Percentiles rank a stretch among this genome's conserved stretches.
Conservation (phyloP, 495 filamentous ascomycete genomes). For the Talaromyces thailandensis region DNA sequence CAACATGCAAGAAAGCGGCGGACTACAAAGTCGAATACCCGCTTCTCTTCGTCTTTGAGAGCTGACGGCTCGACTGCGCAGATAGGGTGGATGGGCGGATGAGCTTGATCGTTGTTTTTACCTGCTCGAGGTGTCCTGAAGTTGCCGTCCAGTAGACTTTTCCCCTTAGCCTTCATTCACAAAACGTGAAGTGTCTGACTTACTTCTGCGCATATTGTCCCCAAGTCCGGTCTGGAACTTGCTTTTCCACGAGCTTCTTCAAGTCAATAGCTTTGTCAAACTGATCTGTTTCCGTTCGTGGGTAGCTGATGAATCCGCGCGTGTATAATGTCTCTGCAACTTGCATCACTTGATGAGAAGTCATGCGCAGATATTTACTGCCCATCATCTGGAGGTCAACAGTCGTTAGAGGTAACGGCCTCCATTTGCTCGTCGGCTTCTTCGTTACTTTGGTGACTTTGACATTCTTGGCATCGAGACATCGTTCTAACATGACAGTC, state of each 20-base stretch:
- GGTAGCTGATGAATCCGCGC: conserved; percentile 94
- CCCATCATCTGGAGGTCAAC: conserved; percentile 99
- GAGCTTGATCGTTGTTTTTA: conserved; percentile 86
- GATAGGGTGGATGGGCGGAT: conserved; percentile 94
- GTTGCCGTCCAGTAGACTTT: conserved; percentile 60
- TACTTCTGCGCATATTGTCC: conserved; percentile 69
- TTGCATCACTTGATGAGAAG: conserved; percentile 81
- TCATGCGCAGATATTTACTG: conserved; percentile 73
- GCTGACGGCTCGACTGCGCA: conserved; percentile 58
- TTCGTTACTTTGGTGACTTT: conserved; percentile 74
- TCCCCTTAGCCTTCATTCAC: not conserved
- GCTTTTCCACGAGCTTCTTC: conserved; percentile 70
- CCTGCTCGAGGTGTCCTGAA: conserved; percentile 79
- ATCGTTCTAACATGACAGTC: conserved; percentile 75
- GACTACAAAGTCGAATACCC: conserved; percentile 89
- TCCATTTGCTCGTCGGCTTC: conserved; percentile 91
- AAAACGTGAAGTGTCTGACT: not conserved
- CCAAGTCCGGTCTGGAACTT: conserved; percentile 67
- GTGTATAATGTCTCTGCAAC: conserved; percentile 85
- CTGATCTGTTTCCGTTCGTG: conserved; percentile 92
- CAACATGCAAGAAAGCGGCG: conserved; percentile 94
- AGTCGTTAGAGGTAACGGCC: conserved; percentile 86
- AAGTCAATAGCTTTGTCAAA: conserved; percentile 90
- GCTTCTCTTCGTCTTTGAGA: conserved; percentile 56
- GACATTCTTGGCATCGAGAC: conserved; percentile 65